These are phyloP conservation scores for Platanthera zijinensis DNA, from an alignment of 106 monocot species.

Conservation along the genomic window DNA sequence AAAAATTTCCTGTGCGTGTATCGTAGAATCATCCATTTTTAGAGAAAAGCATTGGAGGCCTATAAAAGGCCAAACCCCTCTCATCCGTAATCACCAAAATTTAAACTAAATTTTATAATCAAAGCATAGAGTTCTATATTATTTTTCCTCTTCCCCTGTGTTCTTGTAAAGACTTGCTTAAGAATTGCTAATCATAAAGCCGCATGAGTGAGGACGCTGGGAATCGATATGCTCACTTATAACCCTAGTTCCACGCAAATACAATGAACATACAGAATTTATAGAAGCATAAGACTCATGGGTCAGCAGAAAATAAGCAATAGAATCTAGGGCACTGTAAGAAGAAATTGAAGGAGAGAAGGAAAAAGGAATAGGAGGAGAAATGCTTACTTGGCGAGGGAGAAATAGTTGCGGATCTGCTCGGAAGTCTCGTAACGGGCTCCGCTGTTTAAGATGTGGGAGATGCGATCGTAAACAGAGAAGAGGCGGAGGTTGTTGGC, in stretches of 20 bases:
- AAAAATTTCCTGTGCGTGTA: too few species aligned
- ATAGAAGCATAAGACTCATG: background rate
- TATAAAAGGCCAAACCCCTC: too few species aligned
- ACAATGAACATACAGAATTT: background rate
- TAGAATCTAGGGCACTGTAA: background rate
- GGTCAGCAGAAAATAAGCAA: background rate
- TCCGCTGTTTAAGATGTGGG: background rate
- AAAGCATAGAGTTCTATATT: too few species aligned
- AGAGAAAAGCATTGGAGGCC: too few species aligned
- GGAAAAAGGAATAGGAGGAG: too few species aligned
- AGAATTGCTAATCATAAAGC: too few species aligned
- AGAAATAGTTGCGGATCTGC: background rate
- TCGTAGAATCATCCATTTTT: too few species aligned
- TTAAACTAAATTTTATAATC: too few species aligned
- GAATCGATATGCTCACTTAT: background rate
- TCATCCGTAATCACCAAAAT: too few species aligned
- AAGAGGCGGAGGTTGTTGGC: slow-evolving; percentile 6
- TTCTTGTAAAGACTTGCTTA: too few species aligned
- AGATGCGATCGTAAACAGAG: slow-evolving; percentile 7
- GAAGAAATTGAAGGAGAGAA: background rate
- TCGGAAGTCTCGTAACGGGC: slow-evolving; percentile 2
- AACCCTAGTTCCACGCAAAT: background rate
- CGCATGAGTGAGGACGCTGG: too few species aligned
- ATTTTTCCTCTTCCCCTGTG: too few species aligned
- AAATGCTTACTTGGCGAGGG: slow-evolving; percentile 2